These are phyloP conservation scores for Calonectria honghensis DNA, from an alignment of 2,329 filamentous ascomycete species.

Conservation along the genomic window DNA sequence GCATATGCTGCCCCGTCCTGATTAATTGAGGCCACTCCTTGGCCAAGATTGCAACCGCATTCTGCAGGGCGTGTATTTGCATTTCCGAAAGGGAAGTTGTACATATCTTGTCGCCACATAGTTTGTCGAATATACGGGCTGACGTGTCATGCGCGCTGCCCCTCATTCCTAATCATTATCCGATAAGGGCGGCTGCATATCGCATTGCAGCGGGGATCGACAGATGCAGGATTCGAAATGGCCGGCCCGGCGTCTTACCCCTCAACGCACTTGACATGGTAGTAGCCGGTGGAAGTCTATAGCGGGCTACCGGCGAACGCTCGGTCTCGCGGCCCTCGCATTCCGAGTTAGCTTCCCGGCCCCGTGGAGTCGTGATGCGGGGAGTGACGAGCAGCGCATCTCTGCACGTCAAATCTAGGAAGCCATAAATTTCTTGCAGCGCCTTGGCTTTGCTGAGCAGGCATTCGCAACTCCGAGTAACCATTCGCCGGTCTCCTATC, in stretches of 20 bases:
- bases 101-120: not conserved
- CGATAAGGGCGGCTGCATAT: conserved; percentile 23
- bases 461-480: not conserved
- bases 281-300: conserved; percentile 12
- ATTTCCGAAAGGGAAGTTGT: not conserved
- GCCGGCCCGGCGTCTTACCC: conserved; percentile 33
- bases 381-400: not conserved
- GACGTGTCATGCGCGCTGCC: conserved; percentile 9
- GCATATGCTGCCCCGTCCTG: not conserved
- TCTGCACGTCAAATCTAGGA: not conserved
- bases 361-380: conserved; percentile 8
- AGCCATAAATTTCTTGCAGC: conserved; percentile 22
- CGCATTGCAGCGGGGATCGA: conserved; percentile 8
- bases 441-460: not conserved
- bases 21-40: not conserved
- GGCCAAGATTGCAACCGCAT: not conserved
- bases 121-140: conserved; percentile 7
- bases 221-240: conserved; percentile 4
- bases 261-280: conserved; percentile 10
- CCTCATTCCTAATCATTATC: conserved; percentile 23
- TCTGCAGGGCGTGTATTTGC: not conserved
- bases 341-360: conserved; percentile 19
- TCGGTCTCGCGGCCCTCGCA: not conserved
- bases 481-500: conserved; percentile 2
- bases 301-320: not conserved